Evolutionary conservation across 305 asterid genomes (phyloP), one percentile per base, ranked within the genome.

Genomic region (Stenogyne calaminthoides): DNA sequence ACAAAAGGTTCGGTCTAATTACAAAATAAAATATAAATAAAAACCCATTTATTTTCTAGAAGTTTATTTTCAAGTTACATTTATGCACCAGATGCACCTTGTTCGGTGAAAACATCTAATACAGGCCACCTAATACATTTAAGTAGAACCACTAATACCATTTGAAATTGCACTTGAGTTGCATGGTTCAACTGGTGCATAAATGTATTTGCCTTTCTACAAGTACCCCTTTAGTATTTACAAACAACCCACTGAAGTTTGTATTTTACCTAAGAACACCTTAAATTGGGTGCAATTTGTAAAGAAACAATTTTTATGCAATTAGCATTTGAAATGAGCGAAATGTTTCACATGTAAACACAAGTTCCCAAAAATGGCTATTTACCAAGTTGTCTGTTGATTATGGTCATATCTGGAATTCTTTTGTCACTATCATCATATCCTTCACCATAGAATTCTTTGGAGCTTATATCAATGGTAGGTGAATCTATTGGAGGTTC

Each of bases 361-460:
- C 5, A 18, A 3, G 57, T 51, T 51, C 57, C 16, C 4, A 4
- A 18, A 9, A 32, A 32, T 49, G 61, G 56, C 39, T 57, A 20
- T 20, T 74, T 88, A 91, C 97, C 97, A n/a, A 91, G 96, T 76
- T 89, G 96, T 79, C 67, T 77, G 91, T 91, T 91, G 81, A 91
- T 91, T 77, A 88, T 89, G 69, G 96, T 89, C 97, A 91, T 91
- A 79, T 91, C 97, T 3, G 96, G 97, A 73, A 91, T 91, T 75
- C 97, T 81, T 80, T 89, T 91, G 82, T 91, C 97, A 71, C 97
- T 91, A 75, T 91, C 97, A 76, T 91, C 97, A 56, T 91, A 91
- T 52, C 97, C 97, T 80, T 86, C 96, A 7, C 97, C 96, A 27
- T 91, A 91, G 64, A 91, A 91, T 79, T 91, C 96, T 85, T 89